A percentile compares a stretch with the other conserved stretches of the same genome.
phyloP scores from a whole-genome alignment of 83 land plant species.

The Larix sibirica region DNA sequence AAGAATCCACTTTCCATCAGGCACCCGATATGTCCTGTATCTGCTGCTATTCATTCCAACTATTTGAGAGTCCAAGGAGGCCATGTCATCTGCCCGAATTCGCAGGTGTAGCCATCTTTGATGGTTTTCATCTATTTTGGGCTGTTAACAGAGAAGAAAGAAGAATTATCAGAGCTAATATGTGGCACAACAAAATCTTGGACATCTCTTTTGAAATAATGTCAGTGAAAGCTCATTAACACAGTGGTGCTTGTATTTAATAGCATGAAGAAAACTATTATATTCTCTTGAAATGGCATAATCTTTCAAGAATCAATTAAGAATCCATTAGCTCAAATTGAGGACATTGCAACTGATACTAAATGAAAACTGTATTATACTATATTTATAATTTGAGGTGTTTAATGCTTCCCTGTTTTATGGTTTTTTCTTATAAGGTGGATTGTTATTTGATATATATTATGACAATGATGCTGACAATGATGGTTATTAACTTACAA shows the following conservation, averaged over 20 bases:
- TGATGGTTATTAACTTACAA: too few species aligned
- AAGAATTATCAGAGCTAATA: background rate
- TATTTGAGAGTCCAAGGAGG: conserved; percentile 35
- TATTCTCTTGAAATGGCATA: background rate
- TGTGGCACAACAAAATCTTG: background rate
- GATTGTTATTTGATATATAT: too few species aligned
- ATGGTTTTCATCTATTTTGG: conserved; percentile 88
- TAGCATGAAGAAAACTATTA: background rate
- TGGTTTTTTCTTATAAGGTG: too few species aligned
- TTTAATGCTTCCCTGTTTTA: background rate
- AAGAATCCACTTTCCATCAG: conserved; percentile 96
- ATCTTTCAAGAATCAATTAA: background rate
- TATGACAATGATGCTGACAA: too few species aligned
- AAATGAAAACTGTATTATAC: conserved; percentile 1
- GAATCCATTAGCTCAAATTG: background rate
- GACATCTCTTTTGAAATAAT: background rate
- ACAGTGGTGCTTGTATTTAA: background rate
- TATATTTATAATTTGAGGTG: too few species aligned
- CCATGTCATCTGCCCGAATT: conserved; percentile 74
- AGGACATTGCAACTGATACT: background rate
- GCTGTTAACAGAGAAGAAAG: conserved; percentile 43
- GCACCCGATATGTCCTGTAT: conserved; percentile 45
- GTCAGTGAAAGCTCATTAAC: background rate
- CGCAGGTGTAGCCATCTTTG: conserved; percentile 88
- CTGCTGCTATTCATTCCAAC: conserved; percentile 27